phyloP scores from a whole-genome alignment of 2,329 filamentous ascomycete genomes.

The Cladophialophora psammophila region DNA sequence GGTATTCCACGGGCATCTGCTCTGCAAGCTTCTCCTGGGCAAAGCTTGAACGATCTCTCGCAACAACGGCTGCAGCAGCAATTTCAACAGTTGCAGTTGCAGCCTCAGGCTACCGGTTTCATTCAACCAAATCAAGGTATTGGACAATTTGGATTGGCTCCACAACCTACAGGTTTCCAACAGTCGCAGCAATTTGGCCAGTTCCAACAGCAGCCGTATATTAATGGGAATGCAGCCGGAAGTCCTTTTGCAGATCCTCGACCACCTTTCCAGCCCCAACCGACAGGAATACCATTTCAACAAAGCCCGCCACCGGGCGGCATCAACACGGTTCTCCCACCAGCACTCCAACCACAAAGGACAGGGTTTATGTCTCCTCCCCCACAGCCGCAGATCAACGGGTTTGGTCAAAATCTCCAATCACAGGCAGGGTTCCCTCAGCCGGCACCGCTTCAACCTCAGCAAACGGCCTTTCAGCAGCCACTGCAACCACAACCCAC shows the following conservation, averaged over 20 bases:
- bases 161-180: slow-evolving; percentile 58
- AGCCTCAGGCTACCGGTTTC: slow-evolving; percentile 72
- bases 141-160: slow-evolving; percentile 51
- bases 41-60: slow-evolving; percentile 76
- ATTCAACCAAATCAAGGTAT: slow-evolving; percentile 44
- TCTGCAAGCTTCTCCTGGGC: slow-evolving; percentile 74
- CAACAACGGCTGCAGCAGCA: slow-evolving; percentile 71
- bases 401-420: slow-evolving; percentile 55
- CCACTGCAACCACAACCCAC: slow-evolving; percentile 37
- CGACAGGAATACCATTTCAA: slow-evolving; percentile 60
- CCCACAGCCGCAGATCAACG: slow-evolving; percentile 57
- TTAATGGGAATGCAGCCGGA: slow-evolving; percentile 53
- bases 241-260: slow-evolving; percentile 64
- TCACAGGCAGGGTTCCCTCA: slow-evolving; percentile 68
- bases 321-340: slow-evolving; percentile 62
- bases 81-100: slow-evolving; percentile 55
- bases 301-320: slow-evolving; percentile 59
- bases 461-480: slow-evolving; percentile 65
- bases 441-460: slow-evolving; percentile 34
- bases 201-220: slow-evolving; percentile 60
- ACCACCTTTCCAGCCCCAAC: slow-evolving; percentile 57
- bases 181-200: slow-evolving; percentile 60
- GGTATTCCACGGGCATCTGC: slow-evolving; percentile 65
- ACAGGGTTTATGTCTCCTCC: slow-evolving; percentile 53
- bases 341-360: slow-evolving; percentile 56